Evolutionary conservation across 2,329 filamentous ascomycete genomes (phyloP), one percentile per base, ranked within the genome.

Genomic region (Xylaria sp.): DNA sequence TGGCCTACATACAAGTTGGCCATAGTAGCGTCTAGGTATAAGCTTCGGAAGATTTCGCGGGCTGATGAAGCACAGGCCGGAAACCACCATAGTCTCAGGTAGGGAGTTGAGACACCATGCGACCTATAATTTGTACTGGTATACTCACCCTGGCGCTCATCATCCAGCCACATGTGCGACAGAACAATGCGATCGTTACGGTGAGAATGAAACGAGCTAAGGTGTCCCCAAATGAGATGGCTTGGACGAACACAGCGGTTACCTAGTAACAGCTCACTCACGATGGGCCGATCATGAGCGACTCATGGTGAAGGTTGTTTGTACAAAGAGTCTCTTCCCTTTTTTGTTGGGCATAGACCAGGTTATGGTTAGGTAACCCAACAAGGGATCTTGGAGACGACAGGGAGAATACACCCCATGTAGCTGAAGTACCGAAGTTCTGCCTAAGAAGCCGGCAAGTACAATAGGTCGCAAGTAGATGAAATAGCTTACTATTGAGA

Each of bases 51-150:
- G n/a, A n/a, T n/a, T 27, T 38, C 17, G 36, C 44, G 56, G 29
- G 58, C 25, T 60, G 54, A 20, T 44, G 47, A 59, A 39, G 36
- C n/a, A 39, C 39, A 29, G 51, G 54, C 38, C 44, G 42, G 65
- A 67, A 60, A 69, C 62, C 54, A 62, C 27, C 22, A 33, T 1
- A 36, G 68, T 68, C 62, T 68, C 68, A 70, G 54, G 58, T 60
- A 17, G 11, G 47, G 31, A 49, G 36, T 25, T 54, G 45, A 60
- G 49, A 62, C 58, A 65, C 45, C 25, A 58, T 36, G 20, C 36
- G 3, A 55, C 15, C 36, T 55, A 55, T 55, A 36, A 27, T 20
- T 9, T 53, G 49, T 53, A 31, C 17, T 13, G 5, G 9, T 42
- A 53, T 57, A 59, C 54, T 44, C 31, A 65, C 62, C 57, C 57